Evolutionary conservation across 2,329 filamentous ascomycete species (phyloP).

Genomic region (Bipolaris gigantea): DNA sequence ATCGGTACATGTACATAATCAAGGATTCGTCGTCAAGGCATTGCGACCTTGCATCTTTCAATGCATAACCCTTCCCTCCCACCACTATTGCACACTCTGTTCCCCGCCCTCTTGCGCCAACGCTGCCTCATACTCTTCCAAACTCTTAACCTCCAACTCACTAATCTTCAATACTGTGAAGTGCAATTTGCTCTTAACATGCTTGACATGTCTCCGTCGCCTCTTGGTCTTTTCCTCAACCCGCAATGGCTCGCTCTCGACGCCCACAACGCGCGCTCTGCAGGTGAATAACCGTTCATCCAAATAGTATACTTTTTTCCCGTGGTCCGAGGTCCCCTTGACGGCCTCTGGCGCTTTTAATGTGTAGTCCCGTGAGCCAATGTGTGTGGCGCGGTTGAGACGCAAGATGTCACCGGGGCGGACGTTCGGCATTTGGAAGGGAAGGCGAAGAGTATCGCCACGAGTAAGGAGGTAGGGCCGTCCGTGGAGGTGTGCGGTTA

Average conservation of each 20-base stretch:
- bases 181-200: constrained; percentile 84
- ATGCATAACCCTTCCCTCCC: background rate
- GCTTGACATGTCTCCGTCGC: constrained; percentile 66
- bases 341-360: constrained; percentile 59
- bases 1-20: background rate
- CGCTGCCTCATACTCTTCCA: constrained; percentile 56
- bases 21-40: background rate
- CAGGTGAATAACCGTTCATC: constrained; percentile 85
- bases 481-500: constrained; percentile 77
- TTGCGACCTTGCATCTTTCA: background rate
- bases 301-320: constrained; percentile 60
- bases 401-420: constrained; percentile 80
- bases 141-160: constrained; percentile 69
- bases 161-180: constrained; percentile 85
- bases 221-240: constrained; percentile 64
- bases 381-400: constrained; percentile 77
- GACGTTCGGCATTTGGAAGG: constrained; percentile 54
- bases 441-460: constrained; percentile 54
- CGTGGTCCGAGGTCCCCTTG: constrained; percentile 36
- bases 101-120: constrained; percentile 11
- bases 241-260: constrained; percentile 69
- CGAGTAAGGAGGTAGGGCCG: constrained; percentile 75
- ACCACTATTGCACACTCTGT: constrained; percentile 10
- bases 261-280: constrained; percentile 79
- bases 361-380: constrained; percentile 90